These are phyloP conservation scores for Hordeum marinum DNA, from an alignment of 176 grass and related monocot species.

Conservation along the genomic window DNA sequence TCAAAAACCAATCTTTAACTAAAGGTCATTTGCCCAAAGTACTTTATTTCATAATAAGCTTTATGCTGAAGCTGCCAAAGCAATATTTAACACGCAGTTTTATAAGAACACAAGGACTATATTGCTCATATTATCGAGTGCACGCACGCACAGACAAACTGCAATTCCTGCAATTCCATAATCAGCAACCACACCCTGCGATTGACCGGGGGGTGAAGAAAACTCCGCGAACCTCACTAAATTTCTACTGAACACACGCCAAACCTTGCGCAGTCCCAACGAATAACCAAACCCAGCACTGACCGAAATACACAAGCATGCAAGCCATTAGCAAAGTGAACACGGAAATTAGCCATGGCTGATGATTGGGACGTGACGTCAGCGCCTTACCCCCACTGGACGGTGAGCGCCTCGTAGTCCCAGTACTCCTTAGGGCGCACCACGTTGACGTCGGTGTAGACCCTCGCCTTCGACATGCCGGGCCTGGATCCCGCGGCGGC, in stretches of 20 bases:
- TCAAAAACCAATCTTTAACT: neutral
- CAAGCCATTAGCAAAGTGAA: neutral
- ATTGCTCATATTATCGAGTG: neutral
- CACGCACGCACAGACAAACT: neutral
- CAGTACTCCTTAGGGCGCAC: constrained; percentile 91
- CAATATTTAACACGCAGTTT: neutral
- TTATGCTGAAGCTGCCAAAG: neutral
- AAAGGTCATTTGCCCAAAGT: neutral
- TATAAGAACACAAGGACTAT: neutral
- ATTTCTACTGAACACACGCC: neutral
- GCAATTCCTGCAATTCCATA: neutral
- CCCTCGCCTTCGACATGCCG: constrained; percentile 66
- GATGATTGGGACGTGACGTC: neutral
- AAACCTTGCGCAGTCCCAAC: neutral
- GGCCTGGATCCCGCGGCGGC: constrained; percentile 16
- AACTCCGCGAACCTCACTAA: neutral
- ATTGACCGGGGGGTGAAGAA: neutral
- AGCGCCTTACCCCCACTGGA: constrained; percentile 67
- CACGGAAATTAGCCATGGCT: neutral
- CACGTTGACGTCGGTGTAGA: constrained; percentile 76
- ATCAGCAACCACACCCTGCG: neutral
- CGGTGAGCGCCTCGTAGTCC: constrained; percentile 85
- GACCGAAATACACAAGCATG: neutral
- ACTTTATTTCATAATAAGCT: neutral
- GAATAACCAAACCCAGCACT: neutral